These are phyloP conservation scores for Apiotrichum domesticum DNA, from an alignment of 1,284 basidiomycete species.

Conservation along the genomic window DNA sequence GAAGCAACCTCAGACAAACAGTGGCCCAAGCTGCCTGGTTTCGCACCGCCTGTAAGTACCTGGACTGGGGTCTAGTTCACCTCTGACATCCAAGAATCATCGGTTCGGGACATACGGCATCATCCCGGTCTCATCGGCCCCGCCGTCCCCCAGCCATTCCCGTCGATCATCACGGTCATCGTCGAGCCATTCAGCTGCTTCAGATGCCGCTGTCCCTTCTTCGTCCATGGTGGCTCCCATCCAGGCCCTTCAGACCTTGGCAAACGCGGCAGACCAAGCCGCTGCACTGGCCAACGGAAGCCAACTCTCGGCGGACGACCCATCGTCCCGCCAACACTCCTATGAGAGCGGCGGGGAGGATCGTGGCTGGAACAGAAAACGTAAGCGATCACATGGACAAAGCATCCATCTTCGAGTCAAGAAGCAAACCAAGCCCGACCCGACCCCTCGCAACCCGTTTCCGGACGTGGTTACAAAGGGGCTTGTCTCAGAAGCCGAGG, in stretches of 20 bases:
- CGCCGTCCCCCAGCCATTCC: constrained; percentile 52
- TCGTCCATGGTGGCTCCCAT: constrained; percentile 71
- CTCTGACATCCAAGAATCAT: constrained; percentile 56
- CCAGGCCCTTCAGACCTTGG: constrained; percentile 82
- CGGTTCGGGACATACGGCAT: constrained; percentile 88
- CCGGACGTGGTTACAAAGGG: constrained; percentile 51
- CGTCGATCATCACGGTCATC: constrained; percentile 51
- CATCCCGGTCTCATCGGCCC: constrained; percentile 55
- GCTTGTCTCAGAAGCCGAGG: constrained; percentile 70
- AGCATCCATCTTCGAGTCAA: constrained; percentile 56
- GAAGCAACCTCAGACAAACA: constrained; percentile 10
- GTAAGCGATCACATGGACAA: constrained; percentile 9
- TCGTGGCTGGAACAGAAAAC: constrained; percentile 21
- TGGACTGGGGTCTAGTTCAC: constrained; percentile 6
- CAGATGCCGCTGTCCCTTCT: constrained; percentile 50
- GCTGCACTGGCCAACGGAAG: constrained; percentile 48
- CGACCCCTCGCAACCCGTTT: constrained; percentile 62
- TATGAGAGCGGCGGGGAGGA: constrained; percentile 8
- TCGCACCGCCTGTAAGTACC: constrained; percentile 67
- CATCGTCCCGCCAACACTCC: not conserved
- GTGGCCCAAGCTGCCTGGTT: constrained; percentile 80
- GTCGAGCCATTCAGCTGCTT: constrained; percentile 73
- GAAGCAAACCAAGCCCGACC: constrained; percentile 80
- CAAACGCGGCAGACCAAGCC: constrained; percentile 86
- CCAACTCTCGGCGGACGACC: not conserved